Evolutionary conservation across 768 basidiomycete genomes (phyloP).

Genomic region (Pleurotus giganteus): DNA sequence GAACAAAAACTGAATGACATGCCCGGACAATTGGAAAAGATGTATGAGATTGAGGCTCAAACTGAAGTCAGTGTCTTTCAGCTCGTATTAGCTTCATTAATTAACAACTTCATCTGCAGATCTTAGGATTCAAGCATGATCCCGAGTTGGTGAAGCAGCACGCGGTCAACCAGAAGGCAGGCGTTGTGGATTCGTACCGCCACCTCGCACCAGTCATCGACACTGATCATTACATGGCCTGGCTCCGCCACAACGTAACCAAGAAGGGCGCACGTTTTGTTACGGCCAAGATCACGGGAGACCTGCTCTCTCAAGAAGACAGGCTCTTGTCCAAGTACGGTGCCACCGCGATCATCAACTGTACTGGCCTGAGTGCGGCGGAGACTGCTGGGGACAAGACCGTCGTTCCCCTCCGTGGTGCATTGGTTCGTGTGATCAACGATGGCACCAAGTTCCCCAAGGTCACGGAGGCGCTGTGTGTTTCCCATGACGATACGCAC

Average conservation of each 20-base stretch:
- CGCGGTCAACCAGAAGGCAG: conserved; percentile 24
- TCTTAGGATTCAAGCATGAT: conserved; percentile 24
- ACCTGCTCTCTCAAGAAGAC: conserved; percentile 25
- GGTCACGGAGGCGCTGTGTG: conserved; percentile 29
- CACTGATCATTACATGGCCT: conserved; percentile 33
- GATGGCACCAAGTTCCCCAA: conserved; percentile 33
- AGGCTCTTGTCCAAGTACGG: conserved; percentile 22
- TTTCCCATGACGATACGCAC: conserved; percentile 29
- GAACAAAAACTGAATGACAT: conserved; percentile 21
- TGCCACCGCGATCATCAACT: conserved; percentile 32
- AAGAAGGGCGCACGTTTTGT: conserved; percentile 27
- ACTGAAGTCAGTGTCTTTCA: background rate
- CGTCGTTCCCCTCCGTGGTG: conserved; percentile 36
- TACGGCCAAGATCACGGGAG: conserved; percentile 28
- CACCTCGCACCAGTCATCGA: conserved; percentile 33
- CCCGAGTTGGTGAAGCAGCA: conserved; percentile 21
- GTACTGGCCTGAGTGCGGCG: conserved; percentile 29
- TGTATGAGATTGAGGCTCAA: conserved; percentile 22
- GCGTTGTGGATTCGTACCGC: conserved; percentile 33
- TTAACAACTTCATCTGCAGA: conserved; percentile 8
- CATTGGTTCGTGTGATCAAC: conserved; percentile 32
- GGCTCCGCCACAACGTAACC: conserved; percentile 24
- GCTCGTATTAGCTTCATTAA: background rate
- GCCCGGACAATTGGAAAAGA: conserved; percentile 27
- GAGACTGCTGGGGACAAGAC: conserved; percentile 31